A percentile compares a stretch with the other conserved stretches of the same genome.
Evolutionary conservation across 208 protist species (phyloP).

Genomic region (Phytomonas francai): DNA sequence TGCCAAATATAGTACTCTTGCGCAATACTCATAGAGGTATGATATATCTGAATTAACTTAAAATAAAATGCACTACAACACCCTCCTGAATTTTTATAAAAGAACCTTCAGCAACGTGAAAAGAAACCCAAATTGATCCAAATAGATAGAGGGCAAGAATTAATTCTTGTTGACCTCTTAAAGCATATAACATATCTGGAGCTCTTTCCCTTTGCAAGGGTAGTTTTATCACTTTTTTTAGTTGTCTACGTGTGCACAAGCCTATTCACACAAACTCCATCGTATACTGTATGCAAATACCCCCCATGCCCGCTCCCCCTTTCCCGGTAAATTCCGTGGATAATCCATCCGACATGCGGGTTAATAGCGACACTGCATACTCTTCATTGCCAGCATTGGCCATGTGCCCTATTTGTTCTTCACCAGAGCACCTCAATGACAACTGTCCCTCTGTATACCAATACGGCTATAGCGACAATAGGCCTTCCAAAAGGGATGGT

Average conservation of each 20-base stretch:
- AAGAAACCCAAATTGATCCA: conserved; percentile 3
- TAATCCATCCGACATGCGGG: neutral
- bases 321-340: neutral
- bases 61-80: conserved; percentile 4
- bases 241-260: neutral
- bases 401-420: neutral
- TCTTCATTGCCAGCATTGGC: neutral
- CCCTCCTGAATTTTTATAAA: neutral
- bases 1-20: neutral
- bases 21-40: neutral
- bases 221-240: neutral
- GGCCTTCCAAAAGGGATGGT: conserved; percentile 26
- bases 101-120: conserved; percentile 4
- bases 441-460: neutral
- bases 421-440: neutral
- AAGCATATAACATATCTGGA: neutral
- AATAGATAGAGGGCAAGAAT: neutral
- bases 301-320: neutral
- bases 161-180: conserved; percentile 1
- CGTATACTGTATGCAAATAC: neutral
- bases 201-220: neutral
- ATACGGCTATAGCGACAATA: neutral
- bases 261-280: neutral
- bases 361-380: neutral
- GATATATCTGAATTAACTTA: neutral